phyloP scores from a whole-genome alignment of 139 green algal genomes.

The Chlamydomonas sp. region DNA sequence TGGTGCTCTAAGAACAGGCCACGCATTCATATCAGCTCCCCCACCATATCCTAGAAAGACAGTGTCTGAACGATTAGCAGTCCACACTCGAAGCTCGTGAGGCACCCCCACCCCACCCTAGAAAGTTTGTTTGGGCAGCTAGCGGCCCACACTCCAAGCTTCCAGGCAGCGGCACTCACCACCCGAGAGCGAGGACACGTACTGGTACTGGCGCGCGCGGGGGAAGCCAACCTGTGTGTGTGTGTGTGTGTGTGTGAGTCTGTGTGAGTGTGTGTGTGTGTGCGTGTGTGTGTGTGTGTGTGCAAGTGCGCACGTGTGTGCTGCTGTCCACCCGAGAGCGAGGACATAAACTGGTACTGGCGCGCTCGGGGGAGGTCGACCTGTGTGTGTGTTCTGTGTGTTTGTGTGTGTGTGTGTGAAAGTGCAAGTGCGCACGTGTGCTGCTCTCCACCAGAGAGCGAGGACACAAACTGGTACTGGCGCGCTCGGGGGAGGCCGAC shows the following conservation, averaged over 20 bases:
- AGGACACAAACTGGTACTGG: conserved; percentile 50
- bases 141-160: conserved; percentile 57
- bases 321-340: conserved; percentile 19
- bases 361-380: conserved; percentile 50
- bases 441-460: conserved; percentile 19
- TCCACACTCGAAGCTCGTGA: no score
- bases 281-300: no score
- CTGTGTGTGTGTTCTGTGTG: conserved; percentile 11
- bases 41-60: no score
- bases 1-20: no score
- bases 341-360: conserved; percentile 50
- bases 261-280: neutral
- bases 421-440: conserved; percentile 15
- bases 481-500: conserved; percentile 51
- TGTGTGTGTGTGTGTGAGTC: neutral
- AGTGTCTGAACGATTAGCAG: no score
- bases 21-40: no score
- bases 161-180: conserved; percentile 64
- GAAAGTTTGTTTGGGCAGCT: no score
- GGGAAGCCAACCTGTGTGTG: conserved; percentile 46
- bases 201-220: conserved; percentile 49
- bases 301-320: conserved; percentile 17
- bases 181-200: conserved; percentile 32
- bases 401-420: neutral
- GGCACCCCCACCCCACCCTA: no score